phyloP scores from a whole-genome alignment of 305 asterid genomes.

The Solanum aculeatissimum region DNA sequence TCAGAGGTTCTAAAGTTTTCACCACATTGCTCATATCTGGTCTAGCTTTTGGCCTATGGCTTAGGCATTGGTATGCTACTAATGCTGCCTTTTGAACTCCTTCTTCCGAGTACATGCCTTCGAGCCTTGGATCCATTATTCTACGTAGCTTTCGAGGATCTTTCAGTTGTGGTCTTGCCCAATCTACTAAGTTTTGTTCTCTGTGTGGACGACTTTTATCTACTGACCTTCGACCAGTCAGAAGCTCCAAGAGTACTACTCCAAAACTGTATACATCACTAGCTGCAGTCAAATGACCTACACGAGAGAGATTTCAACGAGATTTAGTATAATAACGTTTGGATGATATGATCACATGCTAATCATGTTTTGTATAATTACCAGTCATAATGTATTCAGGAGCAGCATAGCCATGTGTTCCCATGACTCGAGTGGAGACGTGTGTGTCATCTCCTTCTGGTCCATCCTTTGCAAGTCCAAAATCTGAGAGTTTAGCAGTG shows the following conservation, averaged over 20 bases:
- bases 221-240: conserved; percentile 60
- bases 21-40: conserved; percentile 24
- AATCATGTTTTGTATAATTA: background rate
- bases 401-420: conserved; percentile 91
- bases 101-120: conserved; percentile 25
- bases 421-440: conserved; percentile 88
- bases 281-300: conserved; percentile 81
- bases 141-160: conserved; percentile 42
- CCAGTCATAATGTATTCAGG: conserved; percentile 94
- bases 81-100: conserved; percentile 24
- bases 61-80: conserved; percentile 30
- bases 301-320: background rate
- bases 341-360: background rate
- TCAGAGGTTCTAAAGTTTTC: conserved; percentile 16
- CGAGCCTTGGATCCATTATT: conserved; percentile 31
- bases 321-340: background rate
- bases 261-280: conserved; percentile 93
- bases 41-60: conserved; percentile 25
- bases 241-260: conserved; percentile 61
- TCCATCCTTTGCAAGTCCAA: conserved; percentile 86
- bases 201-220: conserved; percentile 62
- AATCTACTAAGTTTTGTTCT: conserved; percentile 62
- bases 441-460: conserved; percentile 92
- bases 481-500: conserved; percentile 78
- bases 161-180: conserved; percentile 66